A percentile compares a stretch with the other conserved stretches of the same genome.
Conservation (phyloP, 495 filamentous ascomycete genomes). For the Oleoguttula mirabilis region DNA sequence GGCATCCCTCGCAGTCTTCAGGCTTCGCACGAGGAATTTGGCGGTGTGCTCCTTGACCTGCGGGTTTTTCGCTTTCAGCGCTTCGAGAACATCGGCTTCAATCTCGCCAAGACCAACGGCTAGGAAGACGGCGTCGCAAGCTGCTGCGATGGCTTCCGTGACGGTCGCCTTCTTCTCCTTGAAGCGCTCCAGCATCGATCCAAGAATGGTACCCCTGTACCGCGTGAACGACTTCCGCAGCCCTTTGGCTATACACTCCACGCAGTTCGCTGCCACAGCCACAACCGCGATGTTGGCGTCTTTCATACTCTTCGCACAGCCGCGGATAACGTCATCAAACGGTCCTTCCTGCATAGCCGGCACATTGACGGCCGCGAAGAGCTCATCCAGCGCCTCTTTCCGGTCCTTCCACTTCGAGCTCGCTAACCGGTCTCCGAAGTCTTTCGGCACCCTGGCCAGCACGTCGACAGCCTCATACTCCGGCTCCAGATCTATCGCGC, state of each 20-base stretch:
- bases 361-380: conserved; percentile 65
- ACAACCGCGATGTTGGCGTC: conserved; percentile 96
- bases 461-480: conserved; percentile 75
- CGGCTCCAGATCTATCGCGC: conserved; percentile 63
- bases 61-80: conserved; percentile 86
- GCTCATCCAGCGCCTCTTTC: conserved; percentile 82
- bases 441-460: conserved; percentile 64
- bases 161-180: conserved; percentile 95
- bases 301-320: conserved; percentile 91
- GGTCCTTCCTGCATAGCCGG: conserved; percentile 85
- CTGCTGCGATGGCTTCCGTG: conserved; percentile 71
- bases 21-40: conserved; percentile 76
- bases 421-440: conserved; percentile 67
- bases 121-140: conserved; percentile 74
- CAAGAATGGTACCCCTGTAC: conserved; percentile 65
- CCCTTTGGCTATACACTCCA: conserved; percentile 84
- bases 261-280: conserved; percentile 84
- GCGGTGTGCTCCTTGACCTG: conserved; percentile 92
- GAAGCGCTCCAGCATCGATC: conserved; percentile 80
- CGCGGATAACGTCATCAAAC: conserved; percentile 69
- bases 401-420: conserved; percentile 98
- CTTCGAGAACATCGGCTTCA: conserved; percentile 77
- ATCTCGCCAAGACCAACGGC: conserved; percentile 71
- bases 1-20: conserved; percentile 70
- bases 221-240: conserved; percentile 66